phyloP scores from a whole-genome alignment of 2,329 filamentous ascomycete genomes.

The Mycosphaerella arachidis region DNA sequence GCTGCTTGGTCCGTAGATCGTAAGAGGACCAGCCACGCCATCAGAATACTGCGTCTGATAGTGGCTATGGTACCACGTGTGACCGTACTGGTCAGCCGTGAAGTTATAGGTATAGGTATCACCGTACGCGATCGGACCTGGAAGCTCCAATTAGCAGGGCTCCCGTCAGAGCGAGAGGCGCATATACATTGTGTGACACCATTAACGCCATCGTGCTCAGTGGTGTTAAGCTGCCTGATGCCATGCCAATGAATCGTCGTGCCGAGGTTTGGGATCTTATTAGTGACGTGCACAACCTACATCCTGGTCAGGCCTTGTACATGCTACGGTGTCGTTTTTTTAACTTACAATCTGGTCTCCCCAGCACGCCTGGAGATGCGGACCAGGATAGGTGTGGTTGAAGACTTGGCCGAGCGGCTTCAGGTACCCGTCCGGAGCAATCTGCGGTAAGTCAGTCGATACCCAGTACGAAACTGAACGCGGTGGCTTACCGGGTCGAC shows the following conservation, averaged over 20 bases:
- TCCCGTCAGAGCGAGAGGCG: neutral
- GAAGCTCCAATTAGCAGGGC: neutral
- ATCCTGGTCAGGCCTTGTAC: neutral
- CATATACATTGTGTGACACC: slow-evolving; percentile 52
- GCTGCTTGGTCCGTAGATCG: slow-evolving; percentile 38
- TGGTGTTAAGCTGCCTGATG: slow-evolving; percentile 49
- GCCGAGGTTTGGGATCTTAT: slow-evolving; percentile 43
- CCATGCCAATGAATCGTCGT: slow-evolving; percentile 53
- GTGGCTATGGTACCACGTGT: slow-evolving; percentile 36
- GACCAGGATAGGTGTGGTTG: slow-evolving; percentile 46
- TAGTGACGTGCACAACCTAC: slow-evolving; percentile 30
- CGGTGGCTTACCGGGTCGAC: slow-evolving; percentile 40
- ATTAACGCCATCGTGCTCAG: slow-evolving; percentile 48
- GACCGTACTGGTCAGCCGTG: slow-evolving; percentile 31
- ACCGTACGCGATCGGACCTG: slow-evolving; percentile 58
- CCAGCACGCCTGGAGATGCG: slow-evolving; percentile 42
- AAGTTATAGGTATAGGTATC: slow-evolving; percentile 42
- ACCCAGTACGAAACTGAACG: too few relatives aligned
- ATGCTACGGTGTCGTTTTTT: neutral
- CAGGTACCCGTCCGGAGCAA: slow-evolving; percentile 32
- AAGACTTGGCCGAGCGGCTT: slow-evolving; percentile 26
- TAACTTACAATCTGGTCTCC: slow-evolving; percentile 7
- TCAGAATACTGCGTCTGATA: slow-evolving; percentile 40
- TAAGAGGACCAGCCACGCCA: slow-evolving; percentile 37
- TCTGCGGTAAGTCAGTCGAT: slow-evolving; percentile 38